Evolutionary conservation across 1,284 basidiomycete species (phyloP), one percentile per base, ranked within the genome.

Genomic region (Cerrena zonata): DNA sequence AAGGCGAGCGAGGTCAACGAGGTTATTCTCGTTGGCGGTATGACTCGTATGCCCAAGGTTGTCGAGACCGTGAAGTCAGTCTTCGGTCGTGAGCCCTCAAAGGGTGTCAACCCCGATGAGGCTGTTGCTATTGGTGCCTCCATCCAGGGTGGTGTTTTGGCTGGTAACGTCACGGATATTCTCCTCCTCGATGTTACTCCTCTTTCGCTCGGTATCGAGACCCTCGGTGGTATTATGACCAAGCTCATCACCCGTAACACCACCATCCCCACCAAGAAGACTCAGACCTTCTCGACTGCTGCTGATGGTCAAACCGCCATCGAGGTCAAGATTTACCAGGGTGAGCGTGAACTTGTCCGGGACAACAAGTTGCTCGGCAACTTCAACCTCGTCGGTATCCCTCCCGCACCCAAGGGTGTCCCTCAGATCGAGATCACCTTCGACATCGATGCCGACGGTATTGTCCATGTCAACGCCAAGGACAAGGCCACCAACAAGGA

Each of bases 281-380:
- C 91, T 2, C 94, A 98, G 70, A 89, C 89, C 50, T 99, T 98
- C 82, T 98, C 95, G 19, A 99, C 96, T 21, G 95, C 95, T 44
- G 95, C 92, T 53, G 92, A 96, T 61, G 86, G 92, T 56, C 96
- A 95, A 75, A 95, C 88, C 30, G 92, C 93, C 36, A 95, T 97
- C 56, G 91, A 95, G 71, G 92, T 97, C 71, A 95, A 96, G 82
- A 91, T 97, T 62, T 97, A 84, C 79, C 93, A 98, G 75, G 95
- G 95, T 66, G 96, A 98, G 78, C 93, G 95, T 78, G 94, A 97
- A 71, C 84, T 98, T 59, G 91, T 94, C 50, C 79, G 89, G 49
- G 94, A 99, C 77, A 98, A 99, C 87, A 98, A 98, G 77, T 74
- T 98, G n/a, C 87, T 99, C 58, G 96, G 95, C 58, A 96, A 97